Percentiles rank a stretch among this genome's conserved stretches.
Conservation (phyloP, 768 basidiomycete genomes). For the Dentipellis fragilis region DNA sequence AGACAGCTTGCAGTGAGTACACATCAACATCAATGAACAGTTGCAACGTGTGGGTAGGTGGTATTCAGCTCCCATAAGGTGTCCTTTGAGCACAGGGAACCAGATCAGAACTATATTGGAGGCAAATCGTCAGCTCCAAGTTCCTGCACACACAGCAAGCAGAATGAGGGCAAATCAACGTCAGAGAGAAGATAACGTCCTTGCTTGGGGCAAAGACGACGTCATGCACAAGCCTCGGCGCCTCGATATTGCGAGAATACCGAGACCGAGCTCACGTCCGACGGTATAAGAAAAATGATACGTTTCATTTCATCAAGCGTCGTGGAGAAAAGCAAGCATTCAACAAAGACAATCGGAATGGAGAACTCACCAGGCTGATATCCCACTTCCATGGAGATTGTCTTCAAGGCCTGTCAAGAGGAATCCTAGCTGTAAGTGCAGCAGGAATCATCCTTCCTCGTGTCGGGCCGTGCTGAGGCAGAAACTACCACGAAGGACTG, state of each 20-base stretch:
- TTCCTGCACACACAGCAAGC: not conserved
- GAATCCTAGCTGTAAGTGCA: too few species aligned
- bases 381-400: too few species aligned
- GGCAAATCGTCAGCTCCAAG: not conserved
- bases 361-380: too few species aligned
- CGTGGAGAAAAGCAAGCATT: too few species aligned
- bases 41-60: not conserved
- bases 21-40: not conserved
- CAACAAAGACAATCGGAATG: too few species aligned
- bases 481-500: too few species aligned
- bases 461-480: too few species aligned
- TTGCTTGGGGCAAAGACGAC: not conserved
- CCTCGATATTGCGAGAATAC: not conserved
- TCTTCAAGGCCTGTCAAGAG: too few species aligned
- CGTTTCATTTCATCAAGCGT: too few species aligned
- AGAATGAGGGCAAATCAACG: not conserved
- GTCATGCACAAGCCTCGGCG: not conserved
- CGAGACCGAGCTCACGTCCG: too few species aligned
- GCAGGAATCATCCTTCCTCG: too few species aligned
- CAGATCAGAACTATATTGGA: not conserved
- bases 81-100: not conserved
- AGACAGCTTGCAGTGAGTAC: not conserved
- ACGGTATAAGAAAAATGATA: too few species aligned
- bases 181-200: slow-evolving; percentile 3
- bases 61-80: not conserved